phyloP scores from a whole-genome alignment of 345 rosid species.

The Brassica nigra region DNA sequence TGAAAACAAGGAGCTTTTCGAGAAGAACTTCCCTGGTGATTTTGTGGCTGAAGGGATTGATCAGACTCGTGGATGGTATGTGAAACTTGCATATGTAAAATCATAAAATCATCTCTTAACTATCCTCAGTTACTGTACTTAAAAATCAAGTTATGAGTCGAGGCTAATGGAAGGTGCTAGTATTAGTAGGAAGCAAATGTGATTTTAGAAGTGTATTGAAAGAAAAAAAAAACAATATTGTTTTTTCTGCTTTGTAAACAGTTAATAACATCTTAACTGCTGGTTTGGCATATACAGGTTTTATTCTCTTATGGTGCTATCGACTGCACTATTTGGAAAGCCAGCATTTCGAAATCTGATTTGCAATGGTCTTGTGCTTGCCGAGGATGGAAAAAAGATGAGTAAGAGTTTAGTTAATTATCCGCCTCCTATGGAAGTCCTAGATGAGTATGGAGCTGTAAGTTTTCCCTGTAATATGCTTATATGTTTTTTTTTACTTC shows the following conservation, averaged over 20 bases:
- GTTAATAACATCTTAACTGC: neutral
- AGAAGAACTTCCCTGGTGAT: constrained; percentile 93
- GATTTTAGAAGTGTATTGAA: constrained; percentile 10
- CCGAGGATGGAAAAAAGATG: constrained; percentile 99
- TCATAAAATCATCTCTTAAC: constrained; percentile 4
- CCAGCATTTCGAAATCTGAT: constrained; percentile 94
- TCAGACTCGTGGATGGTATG: constrained; percentile 97
- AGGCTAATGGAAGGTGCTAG: neutral
- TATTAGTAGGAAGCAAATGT: neutral
- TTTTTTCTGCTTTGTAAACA: too few species aligned
- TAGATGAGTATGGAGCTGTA: constrained; percentile 95
- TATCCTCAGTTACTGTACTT: neutral
- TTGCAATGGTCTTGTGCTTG: constrained; percentile 97
- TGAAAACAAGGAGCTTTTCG: constrained; percentile 87
- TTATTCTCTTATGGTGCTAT: constrained; percentile 94
- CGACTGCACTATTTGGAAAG: constrained; percentile 92
- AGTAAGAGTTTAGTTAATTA: constrained; percentile 82
- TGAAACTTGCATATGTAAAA: neutral
- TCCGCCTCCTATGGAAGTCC: constrained; percentile 86
- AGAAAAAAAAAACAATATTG: too few species aligned
- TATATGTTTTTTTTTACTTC: neutral
- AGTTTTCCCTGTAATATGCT: constrained; percentile 34
- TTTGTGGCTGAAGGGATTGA: constrained; percentile 99
- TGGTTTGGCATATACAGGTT: constrained; percentile 36
- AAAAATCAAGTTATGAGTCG: neutral